These are phyloP conservation scores for Apocynum venetum DNA, from an alignment of 257 asterid species.

Conservation along the genomic window DNA sequence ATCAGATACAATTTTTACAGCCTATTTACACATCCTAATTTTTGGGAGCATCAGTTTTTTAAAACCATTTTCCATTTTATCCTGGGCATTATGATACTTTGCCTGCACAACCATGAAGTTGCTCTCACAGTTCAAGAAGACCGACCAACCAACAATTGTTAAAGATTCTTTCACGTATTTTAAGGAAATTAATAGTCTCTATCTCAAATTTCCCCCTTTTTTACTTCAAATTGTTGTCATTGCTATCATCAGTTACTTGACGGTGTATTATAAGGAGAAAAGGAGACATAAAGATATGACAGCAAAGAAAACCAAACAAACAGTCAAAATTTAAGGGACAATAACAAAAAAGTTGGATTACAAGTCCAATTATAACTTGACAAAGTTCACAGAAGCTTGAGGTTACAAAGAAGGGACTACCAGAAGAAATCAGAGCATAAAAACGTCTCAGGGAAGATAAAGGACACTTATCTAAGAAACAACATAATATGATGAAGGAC, in stretches of 20 bases:
- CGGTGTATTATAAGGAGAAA: background rate
- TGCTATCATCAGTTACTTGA: background rate
- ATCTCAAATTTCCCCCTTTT: too few species aligned
- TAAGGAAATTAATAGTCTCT: background rate
- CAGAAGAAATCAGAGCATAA: background rate
- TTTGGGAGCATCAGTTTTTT: background rate
- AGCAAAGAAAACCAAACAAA: background rate
- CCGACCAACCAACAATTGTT: background rate
- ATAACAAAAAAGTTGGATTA: background rate
- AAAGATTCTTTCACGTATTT: background rate
- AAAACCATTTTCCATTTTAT: background rate
- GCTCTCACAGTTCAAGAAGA: background rate
- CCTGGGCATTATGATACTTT: background rate
- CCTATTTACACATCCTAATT: background rate
- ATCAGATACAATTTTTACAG: background rate
- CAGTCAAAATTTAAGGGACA: background rate
- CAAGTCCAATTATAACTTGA: conserved; percentile 1
- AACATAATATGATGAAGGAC: background rate
- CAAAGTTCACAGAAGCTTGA: conserved; percentile 3
- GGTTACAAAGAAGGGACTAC: background rate
- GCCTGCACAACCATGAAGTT: background rate
- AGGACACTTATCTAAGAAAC: background rate
- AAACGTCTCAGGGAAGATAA: background rate
- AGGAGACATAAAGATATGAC: background rate
- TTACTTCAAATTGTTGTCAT: background rate